Conservation (phyloP, 1,284 basidiomycete species). For the Ceratobasidium sp. region DNA sequence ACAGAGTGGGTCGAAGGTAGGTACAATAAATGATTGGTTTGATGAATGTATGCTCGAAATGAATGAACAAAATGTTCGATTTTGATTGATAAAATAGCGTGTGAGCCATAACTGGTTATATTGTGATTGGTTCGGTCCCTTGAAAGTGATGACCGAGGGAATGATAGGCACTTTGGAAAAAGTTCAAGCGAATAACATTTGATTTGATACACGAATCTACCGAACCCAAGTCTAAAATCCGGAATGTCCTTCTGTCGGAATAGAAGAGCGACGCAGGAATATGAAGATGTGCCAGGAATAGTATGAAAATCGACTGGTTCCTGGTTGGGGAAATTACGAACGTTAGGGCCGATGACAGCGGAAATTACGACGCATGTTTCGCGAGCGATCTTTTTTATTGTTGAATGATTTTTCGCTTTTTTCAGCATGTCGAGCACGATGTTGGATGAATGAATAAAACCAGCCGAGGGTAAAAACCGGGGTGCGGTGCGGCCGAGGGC, state of each 20-base stretch:
- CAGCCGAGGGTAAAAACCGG: constrained; percentile 7
- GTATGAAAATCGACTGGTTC: not conserved
- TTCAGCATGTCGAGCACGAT: not conserved
- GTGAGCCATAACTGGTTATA: not conserved
- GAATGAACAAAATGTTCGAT: not conserved
- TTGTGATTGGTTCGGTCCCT: not conserved
- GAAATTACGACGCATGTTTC: not conserved
- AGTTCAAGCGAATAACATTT: not conserved
- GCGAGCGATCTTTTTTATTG: not conserved
- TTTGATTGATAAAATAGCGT: not conserved
- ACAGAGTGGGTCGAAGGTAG: not conserved
- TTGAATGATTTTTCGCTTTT: not conserved
- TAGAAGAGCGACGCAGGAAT: not conserved
- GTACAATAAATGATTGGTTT: not conserved
- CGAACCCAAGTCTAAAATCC: not conserved
- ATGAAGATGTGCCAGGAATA: not conserved
- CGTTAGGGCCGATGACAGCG: not conserved
- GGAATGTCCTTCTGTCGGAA: not conserved
- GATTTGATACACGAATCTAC: not conserved
- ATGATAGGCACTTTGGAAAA: too few species aligned
- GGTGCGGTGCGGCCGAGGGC: not conserved
- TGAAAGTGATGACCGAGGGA: not conserved
- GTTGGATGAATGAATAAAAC: too few species aligned
- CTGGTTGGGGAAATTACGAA: constrained; percentile 12
- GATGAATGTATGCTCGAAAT: not conserved